Evolutionary conservation across 768 basidiomycete species (phyloP), one percentile per base, ranked within the genome.

Genomic region (Leucocoprinus birnbaumii): DNA sequence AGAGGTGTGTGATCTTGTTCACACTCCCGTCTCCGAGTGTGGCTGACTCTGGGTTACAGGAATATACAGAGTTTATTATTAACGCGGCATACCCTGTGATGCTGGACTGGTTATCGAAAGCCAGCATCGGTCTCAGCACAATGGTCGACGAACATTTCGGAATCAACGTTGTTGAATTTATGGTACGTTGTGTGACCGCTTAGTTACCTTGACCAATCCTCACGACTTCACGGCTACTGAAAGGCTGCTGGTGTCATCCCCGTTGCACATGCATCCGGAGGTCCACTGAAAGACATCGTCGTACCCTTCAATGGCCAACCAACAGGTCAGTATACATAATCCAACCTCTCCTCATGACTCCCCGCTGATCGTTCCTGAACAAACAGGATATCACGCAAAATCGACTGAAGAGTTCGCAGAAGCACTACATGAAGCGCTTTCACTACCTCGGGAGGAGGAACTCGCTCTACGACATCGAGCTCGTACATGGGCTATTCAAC

Each of bases 91-190:
- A 89, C 60, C 65, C 83, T 0, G 79, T 78, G 24, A 78, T 98
- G 57, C 77, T 94, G 3, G 63, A 68, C 4, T 86, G 87, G 79
- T 75, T 99, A 2, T 83, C 87, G 6, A 72, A 72, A 43, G 84
- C 94, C 1, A 89, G 86, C 58, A 79, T 98, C 14, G 95, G 96
- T 0, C 66, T 98, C 22, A 95, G 91, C 64, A 97, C 96, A 13
- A 99, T 99, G 96, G 81, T 94, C 0, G 94, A 98, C 64, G 96
- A 99, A 68, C 96, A 99, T 67, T 99, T 98, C 59, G 96, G 97
- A 2, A 98, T 99, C 67, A 97, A 94, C 62, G 80, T 99, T 35
- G 96, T 99, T 7, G 96, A 99, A 68, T 96, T 91, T 62, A 96
- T 98, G 95, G 95, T 91, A 47, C 59, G 81, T 68, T n/a, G 27